phyloP scores from a whole-genome alignment of 257 asterid genomes.

The Paraleonurus japonicus region DNA sequence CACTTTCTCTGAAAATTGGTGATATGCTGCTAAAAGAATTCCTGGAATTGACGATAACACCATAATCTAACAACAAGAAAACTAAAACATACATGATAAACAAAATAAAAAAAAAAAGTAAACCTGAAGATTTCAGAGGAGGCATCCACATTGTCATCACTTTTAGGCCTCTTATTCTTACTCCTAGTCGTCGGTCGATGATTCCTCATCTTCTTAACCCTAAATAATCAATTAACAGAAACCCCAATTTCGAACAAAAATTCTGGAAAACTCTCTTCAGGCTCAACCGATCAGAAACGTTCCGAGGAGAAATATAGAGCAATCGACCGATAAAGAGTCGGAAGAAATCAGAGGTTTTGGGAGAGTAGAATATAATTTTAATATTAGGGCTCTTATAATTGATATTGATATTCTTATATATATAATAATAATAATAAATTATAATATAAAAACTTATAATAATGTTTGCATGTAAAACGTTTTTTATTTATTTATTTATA shows the following conservation, averaged over 20 bases:
- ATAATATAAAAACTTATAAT: no score
- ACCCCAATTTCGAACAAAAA: background rate
- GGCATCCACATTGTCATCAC: constrained; percentile 65
- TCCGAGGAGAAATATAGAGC: constrained; percentile 20
- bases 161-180: constrained; percentile 73
- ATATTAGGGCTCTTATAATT: background rate
- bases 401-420: background rate
- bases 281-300: constrained; percentile 26
- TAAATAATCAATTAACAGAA: constrained; percentile 17
- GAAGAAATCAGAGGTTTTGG: constrained; percentile 29
- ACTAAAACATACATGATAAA: background rate
- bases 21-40: background rate
- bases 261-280: background rate
- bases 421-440: no score
- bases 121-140: constrained; percentile 70
- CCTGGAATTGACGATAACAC: constrained; percentile 13
- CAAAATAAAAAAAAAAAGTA: background rate
- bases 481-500: no score
- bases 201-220: constrained; percentile 58
- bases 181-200: constrained; percentile 86
- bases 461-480: no score
- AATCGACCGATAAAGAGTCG: constrained; percentile 25
- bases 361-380: background rate
- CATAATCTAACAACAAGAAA: background rate
- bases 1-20: background rate